Evolutionary conservation across 305 asterid genomes (phyloP), one percentile per base, ranked within the genome.

Genomic region (Coffea humblotiana): DNA sequence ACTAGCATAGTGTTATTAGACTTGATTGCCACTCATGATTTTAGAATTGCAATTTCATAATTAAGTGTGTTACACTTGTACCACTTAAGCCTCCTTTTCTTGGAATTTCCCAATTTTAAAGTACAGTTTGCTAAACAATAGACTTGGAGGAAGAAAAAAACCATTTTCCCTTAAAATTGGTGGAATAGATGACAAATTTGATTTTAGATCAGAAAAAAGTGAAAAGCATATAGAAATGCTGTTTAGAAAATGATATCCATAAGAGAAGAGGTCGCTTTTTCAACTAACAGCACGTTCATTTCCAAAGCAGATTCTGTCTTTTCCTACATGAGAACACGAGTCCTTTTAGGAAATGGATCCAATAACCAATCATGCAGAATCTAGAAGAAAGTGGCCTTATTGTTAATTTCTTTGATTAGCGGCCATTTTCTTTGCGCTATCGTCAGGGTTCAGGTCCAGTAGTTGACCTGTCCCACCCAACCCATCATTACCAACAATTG

Each of bases 391-490:
- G 49, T 54, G 61, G 37, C 29, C 68, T 67, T 37, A 23, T 18
- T 52, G 65, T 82, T 63, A 37, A 49, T 73, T 43, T 66, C 37
- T 47, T 47, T 0, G 19, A 48, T 18, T 4, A 25, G 43, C 9
- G 40, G 49, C 47, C 79, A 64, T 37, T 47, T 65, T 77, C 37
- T 3, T 29, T 8, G 15, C 21, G 25, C 65, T 51, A 66, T 64
- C 48, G 8, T 61, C 76, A 3, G 37, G 40, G 23, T 32, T 29
- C 49, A 8, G 63, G 58, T 74, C 45, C 32, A 51, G 5, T 82
- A 56, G 82, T 74, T 78, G 82, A 66, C 27, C 72, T 29, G 79
- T 48, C 72, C 2, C 77, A 78, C 78, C 81, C 15, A 72, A 69
- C 61, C 67, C 67, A 21, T 9, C 67, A 21, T 9, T 18, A 25